Evolutionary conservation across 2,329 filamentous ascomycete species (phyloP).

Genomic region (Cercospora sp.): DNA sequence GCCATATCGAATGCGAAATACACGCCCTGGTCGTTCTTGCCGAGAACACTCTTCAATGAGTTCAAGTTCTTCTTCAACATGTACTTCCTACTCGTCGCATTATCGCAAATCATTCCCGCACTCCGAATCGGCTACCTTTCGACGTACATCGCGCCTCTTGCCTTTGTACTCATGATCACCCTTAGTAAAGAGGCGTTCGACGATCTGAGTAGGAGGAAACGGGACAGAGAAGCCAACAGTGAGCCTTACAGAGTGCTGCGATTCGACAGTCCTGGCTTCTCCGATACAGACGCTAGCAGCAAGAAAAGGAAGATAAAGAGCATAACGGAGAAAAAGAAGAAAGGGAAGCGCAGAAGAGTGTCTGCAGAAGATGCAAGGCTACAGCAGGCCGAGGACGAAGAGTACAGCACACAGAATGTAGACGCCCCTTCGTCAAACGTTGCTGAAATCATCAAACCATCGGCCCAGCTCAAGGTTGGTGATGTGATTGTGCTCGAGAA

Average conservation of each 20-base stretch:
- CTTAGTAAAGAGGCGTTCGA: constrained; percentile 95
- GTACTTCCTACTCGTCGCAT: constrained; percentile 92
- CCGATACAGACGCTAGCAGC: constrained; percentile 25
- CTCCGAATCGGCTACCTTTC: constrained; percentile 91
- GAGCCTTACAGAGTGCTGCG: constrained; percentile 79
- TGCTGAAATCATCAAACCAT: constrained; percentile 73
- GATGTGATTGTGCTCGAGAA: constrained; percentile 93
- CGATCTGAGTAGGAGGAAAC: constrained; percentile 79
- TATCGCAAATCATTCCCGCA: constrained; percentile 88
- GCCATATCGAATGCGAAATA: constrained; percentile 97
- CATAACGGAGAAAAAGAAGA: constrained; percentile 37
- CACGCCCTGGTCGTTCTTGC: constrained; percentile 89
- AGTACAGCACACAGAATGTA: constrained; percentile 52
- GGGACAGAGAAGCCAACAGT: constrained; percentile 92
- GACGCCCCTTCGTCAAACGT: constrained; percentile 40
- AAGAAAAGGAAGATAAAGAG: constrained; percentile 37
- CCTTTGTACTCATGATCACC: constrained; percentile 88
- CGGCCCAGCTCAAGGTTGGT: constrained; percentile 85
- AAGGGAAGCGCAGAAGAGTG: constrained; percentile 34
- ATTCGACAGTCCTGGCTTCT: constrained; percentile 60
- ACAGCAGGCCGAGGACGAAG: constrained; percentile 70
- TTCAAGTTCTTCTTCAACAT: constrained; percentile 99
- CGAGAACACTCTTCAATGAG: constrained; percentile 93
- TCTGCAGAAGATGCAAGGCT: constrained; percentile 47
- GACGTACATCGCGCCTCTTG: constrained; percentile 89